Evolutionary conservation across 805 yeast species (phyloP).

Genomic region (Candida ipomoeae): DNA sequence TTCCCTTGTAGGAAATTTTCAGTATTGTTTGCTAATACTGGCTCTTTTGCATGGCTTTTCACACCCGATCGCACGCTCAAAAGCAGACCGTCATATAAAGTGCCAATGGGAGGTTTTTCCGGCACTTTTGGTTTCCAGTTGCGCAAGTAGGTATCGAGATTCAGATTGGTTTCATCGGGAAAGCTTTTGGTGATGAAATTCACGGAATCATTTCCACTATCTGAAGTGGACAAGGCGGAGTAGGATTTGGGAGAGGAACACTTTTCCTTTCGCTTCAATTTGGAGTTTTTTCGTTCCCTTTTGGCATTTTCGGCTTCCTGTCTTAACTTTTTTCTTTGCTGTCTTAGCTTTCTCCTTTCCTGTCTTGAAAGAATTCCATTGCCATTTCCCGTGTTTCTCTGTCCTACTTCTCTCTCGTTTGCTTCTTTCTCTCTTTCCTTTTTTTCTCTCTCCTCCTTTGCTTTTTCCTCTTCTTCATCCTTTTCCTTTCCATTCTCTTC

Average conservation of each 20-base stretch:
- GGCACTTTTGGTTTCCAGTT: slow-evolving; percentile 2
- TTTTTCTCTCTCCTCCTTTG: neutral
- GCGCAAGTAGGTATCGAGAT: neutral
- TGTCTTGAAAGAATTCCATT: no score
- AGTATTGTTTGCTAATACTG: neutral
- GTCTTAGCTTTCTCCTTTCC: no score
- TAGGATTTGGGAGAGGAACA: neutral
- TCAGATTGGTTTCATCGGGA: slow-evolving; percentile 2
- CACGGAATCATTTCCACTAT: neutral
- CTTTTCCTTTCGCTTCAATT: neutral
- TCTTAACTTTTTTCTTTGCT: neutral
- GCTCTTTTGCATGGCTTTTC: neutral
- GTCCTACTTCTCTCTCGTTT: neutral
- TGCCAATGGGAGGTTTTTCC: neutral
- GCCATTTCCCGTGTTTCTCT: neutral
- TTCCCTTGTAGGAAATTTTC: no score
- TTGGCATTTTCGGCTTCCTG: neutral
- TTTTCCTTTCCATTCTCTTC: neutral
- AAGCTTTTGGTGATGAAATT: neutral
- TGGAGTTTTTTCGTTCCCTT: no score
- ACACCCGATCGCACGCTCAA: neutral
- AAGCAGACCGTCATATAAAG: neutral
- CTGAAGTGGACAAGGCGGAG: neutral
- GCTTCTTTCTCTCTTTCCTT: neutral
- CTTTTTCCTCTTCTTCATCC: neutral